A percentile compares a stretch with the other conserved stretches of the same genome.
Conservation (phyloP, 768 basidiomycete genomes). For the Boletales sp. region DNA sequence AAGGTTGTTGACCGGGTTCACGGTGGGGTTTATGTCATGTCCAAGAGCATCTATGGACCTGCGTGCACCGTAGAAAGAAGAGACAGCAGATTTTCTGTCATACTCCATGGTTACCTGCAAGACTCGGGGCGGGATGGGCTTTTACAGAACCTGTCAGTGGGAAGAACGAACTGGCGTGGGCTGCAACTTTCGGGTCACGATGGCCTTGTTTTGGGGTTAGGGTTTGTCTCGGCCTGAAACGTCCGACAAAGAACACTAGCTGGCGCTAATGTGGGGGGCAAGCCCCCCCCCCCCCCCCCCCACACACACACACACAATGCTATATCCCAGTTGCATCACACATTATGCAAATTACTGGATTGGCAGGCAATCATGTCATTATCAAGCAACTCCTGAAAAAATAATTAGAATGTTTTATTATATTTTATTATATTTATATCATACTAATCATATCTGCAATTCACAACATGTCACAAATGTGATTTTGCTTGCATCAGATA, state of each 20-base stretch:
- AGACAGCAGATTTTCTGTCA: constrained; percentile 75
- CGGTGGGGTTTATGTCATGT: constrained; percentile 40
- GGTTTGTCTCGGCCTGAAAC: constrained; percentile 15
- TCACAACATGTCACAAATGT: too few species aligned
- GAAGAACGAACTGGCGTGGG: constrained; percentile 3
- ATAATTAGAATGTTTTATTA: too few species aligned
- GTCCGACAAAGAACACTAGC: neutral
- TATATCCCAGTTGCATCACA: too few species aligned
- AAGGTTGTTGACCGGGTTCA: constrained; percentile 13
- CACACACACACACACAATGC: too few species aligned
- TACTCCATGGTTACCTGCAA: constrained; percentile 51
- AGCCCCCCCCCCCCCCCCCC: too few species aligned
- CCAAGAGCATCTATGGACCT: constrained; percentile 59
- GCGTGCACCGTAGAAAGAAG: constrained; percentile 70
- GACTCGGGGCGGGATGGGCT: neutral
- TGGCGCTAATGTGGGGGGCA: too few species aligned
- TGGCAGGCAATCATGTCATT: too few species aligned
- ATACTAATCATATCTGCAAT: too few species aligned
- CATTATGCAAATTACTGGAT: too few species aligned
- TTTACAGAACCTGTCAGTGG: constrained; percentile 6
- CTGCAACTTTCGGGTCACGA: neutral
- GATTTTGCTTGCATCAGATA: too few species aligned
- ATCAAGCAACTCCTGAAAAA: too few species aligned
- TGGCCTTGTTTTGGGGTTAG: constrained; percentile 19
- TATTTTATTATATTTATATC: too few species aligned